Evolutionary conservation across 352 stramenopile genomes (phyloP), one percentile per base, ranked within the genome.

Genomic region (Globisporangium rhizosaccharum): DNA sequence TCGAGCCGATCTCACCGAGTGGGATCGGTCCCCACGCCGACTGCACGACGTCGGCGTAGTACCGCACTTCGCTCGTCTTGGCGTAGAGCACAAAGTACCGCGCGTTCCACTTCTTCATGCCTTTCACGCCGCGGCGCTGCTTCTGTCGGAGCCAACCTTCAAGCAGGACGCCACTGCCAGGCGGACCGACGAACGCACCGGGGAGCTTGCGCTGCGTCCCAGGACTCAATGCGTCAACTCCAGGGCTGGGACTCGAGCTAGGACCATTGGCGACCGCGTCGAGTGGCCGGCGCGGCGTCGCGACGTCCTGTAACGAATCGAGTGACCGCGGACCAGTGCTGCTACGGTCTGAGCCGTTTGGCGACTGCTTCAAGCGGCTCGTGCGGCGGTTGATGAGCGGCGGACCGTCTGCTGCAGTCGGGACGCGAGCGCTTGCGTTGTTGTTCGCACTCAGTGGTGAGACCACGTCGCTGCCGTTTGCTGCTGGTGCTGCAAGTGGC

Each of bases 41-140:
- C 58, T 82, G 75, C 26, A 90, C 81, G 18, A 93, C 79, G 52
- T 93, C 83, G 1, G 79, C 68, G 58, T 91, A 93, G 61, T 93
- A 93, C 15, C 83, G 73, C 44, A 93, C 67, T 54, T 93, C 83
- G 57, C 87, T 89, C 2, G 72, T 82, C 51, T 76, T 75, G 15
- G 77, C 77, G 62, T 91, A 89, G 4, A 91, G 65, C 53, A 93
- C 83, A 56, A 91, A 93, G 54, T 91, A 91, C 41, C 81, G 75
- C 53, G 77, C 79, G 59, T 91, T 90, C 83, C 83, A 93, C 66
- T 90, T 89, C 67, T 91, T 93, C 54, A 91, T 75, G 11, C 83
- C 83, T 44, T 89, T 89, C 42, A 91, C 75, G 25, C 81, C 81
- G 9, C 83, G 81, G 1, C 83, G 79, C 57, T 93, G 83, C 61